These are phyloP conservation scores for Liquidambar formosana DNA, from an alignment of 164 flowering plant species.

Conservation along the genomic window DNA sequence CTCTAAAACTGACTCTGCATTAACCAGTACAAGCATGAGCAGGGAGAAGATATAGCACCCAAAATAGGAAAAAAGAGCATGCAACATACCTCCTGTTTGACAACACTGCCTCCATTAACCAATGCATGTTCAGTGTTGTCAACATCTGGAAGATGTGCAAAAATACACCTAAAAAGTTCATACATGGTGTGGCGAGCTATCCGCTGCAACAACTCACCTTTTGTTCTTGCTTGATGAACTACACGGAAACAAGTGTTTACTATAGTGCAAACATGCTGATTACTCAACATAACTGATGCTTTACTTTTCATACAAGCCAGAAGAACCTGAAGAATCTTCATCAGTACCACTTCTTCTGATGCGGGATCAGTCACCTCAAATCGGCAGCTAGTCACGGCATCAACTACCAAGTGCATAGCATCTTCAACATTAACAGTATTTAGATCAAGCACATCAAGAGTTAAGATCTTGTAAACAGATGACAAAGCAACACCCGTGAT, in stretches of 20 bases:
- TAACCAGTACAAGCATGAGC: neutral
- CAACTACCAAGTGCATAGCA: constrained; percentile 62
- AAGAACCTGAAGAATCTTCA: constrained; percentile 69
- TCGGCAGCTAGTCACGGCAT: constrained; percentile 63
- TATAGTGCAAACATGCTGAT: constrained; percentile 64
- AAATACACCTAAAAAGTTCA: constrained; percentile 61
- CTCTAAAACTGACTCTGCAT: neutral
- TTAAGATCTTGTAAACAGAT: constrained; percentile 56
- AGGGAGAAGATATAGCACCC: neutral
- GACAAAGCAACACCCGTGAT: constrained; percentile 66
- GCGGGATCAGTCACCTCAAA: constrained; percentile 75
- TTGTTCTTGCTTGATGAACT: constrained; percentile 63
- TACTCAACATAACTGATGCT: constrained; percentile 52
- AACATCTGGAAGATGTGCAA: constrained; percentile 51
- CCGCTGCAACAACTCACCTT: constrained; percentile 59
- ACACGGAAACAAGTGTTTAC: constrained; percentile 68
- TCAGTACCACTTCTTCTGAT: constrained; percentile 66
- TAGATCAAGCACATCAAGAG: constrained; percentile 50
- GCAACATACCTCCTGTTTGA: constrained; percentile 40
- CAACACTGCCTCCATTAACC: constrained; percentile 31
- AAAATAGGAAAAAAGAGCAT: neutral
- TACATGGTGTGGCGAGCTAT: constrained; percentile 63
- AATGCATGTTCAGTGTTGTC: constrained; percentile 30
- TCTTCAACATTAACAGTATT: constrained; percentile 46
- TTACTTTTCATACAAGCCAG: constrained; percentile 63